phyloP scores from a whole-genome alignment of 352 stramenopile genomes.

The Globisporangium nunn region DNA sequence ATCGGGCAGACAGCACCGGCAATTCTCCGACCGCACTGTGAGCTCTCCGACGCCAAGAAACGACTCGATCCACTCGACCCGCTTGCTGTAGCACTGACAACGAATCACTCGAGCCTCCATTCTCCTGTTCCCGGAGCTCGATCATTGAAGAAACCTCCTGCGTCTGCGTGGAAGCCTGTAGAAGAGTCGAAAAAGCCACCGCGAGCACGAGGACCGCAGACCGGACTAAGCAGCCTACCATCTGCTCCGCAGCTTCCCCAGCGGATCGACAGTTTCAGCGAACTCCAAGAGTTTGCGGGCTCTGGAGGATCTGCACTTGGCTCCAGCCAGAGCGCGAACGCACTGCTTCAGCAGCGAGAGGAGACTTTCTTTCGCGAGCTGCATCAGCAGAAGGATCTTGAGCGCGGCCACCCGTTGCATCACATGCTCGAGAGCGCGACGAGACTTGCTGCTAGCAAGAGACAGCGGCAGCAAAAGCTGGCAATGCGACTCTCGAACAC shows the following conservation, averaged over 20 bases:
- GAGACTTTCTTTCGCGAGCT: constrained; percentile 69
- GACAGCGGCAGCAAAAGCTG: constrained; percentile 32
- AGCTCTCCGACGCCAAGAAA: constrained; percentile 39
- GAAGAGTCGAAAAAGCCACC: constrained; percentile 3
- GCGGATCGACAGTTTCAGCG: constrained; percentile 48
- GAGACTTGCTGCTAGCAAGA: constrained; percentile 26
- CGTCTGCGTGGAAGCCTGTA: constrained; percentile 57
- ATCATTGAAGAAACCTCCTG: constrained; percentile 26
- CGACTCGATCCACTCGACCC: constrained; percentile 35
- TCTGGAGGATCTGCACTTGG: not conserved
- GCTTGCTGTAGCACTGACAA: constrained; percentile 9
- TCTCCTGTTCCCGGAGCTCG: not conserved
- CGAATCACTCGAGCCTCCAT: constrained; percentile 3
- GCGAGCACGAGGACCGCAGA: constrained; percentile 10
- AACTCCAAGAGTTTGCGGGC: constrained; percentile 15
- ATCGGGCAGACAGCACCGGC: constrained; percentile 52
- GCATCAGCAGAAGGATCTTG: constrained; percentile 43
- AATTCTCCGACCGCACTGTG: constrained; percentile 51
- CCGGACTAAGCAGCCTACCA: constrained; percentile 25
- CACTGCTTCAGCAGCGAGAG: constrained; percentile 29
- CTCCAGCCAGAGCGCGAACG: not conserved
- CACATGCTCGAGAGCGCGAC: constrained; percentile 67
- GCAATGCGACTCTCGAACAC: constrained; percentile 18
- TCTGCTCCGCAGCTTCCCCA: constrained; percentile 46
- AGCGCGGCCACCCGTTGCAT: constrained; percentile 45